These are phyloP conservation scores for Hawksworthiomyces lignivorus DNA, from an alignment of 2,329 filamentous ascomycete genomes.

Conservation along the genomic window DNA sequence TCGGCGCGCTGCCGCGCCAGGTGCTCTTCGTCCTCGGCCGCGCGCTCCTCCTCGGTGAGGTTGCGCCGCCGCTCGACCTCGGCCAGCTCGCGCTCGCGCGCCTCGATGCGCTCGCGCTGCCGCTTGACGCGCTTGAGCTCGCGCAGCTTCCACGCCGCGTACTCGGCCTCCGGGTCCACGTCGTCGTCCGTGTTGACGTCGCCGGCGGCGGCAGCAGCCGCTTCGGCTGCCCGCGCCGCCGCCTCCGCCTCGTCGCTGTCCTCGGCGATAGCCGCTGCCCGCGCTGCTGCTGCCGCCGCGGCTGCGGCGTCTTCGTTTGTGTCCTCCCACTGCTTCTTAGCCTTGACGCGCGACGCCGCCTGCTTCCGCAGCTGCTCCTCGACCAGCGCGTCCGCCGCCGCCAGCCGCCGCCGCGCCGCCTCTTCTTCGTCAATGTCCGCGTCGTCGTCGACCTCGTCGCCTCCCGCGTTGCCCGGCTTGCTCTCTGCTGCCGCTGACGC, in stretches of 20 bases:
- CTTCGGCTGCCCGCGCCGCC: slow-evolving; percentile 53
- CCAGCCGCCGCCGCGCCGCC: slow-evolving; percentile 52
- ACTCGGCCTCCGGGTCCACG: slow-evolving; percentile 77
- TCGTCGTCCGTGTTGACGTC: slow-evolving; percentile 87
- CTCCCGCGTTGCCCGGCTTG: slow-evolving; percentile 14
- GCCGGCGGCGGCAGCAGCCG: slow-evolving; percentile 45
- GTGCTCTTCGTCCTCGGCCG: slow-evolving; percentile 73
- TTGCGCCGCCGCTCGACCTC: slow-evolving; percentile 84
- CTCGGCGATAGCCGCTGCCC: slow-evolving; percentile 35
- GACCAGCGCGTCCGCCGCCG: slow-evolving; percentile 69
- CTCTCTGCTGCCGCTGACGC: slow-evolving; percentile 22
- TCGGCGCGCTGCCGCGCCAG: slow-evolving; percentile 74
- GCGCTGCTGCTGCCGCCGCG: slow-evolving; percentile 43
- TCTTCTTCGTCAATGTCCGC: slow-evolving; percentile 16
- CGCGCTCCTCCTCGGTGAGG: slow-evolving; percentile 77
- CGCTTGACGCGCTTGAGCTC: slow-evolving; percentile 85
- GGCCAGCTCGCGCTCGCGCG: slow-evolving; percentile 73
- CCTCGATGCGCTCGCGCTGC: slow-evolving; percentile 76
- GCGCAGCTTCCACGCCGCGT: slow-evolving; percentile 86
- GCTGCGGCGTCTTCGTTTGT: slow-evolving; percentile 40
- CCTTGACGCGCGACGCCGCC: slow-evolving; percentile 52
- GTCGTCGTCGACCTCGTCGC: slow-evolving; percentile 6
- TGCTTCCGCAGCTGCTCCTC: slow-evolving; percentile 84
- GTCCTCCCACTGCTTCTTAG: slow-evolving; percentile 83
- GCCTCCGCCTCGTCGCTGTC: slow-evolving; percentile 80